Percentiles rank a stretch among this genome's conserved stretches.
These are phyloP conservation scores for Ilex asprella DNA, from an alignment of 257 asterid genomes.

Conservation along the genomic window DNA sequence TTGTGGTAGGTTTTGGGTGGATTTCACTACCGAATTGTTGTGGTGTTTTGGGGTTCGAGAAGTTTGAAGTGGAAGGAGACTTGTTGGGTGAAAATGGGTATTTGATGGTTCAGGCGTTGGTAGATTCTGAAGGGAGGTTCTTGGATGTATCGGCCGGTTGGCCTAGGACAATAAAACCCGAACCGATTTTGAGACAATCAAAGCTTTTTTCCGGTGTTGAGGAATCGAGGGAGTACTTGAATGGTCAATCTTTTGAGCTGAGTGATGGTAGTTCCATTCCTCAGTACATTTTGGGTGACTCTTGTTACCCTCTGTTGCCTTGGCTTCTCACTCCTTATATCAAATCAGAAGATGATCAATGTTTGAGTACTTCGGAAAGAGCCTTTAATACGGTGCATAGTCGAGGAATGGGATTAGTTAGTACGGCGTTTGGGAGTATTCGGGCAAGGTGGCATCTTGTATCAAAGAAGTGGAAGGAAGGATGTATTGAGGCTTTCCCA, in stretches of 20 bases:
- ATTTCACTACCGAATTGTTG: slow-evolving; percentile 85
- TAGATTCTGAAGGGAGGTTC: slow-evolving; percentile 92
- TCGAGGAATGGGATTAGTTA: slow-evolving; percentile 54
- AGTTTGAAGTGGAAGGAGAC: slow-evolving; percentile 44
- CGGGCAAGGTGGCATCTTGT: slow-evolving; percentile 74
- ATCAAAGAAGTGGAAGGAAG: slow-evolving; percentile 62
- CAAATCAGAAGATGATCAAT: slow-evolving; percentile 11
- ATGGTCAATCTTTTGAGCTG: slow-evolving; percentile 54
- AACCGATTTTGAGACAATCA: slow-evolving; percentile 46
- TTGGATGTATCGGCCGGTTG: slow-evolving; percentile 91
- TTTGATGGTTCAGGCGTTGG: slow-evolving; percentile 76
- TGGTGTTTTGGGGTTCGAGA: slow-evolving; percentile 75
- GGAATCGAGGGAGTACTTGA: slow-evolving; percentile 52
- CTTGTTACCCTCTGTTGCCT: slow-evolving; percentile 67
- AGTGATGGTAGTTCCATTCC: slow-evolving; percentile 51
- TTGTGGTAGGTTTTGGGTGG: slow-evolving; percentile 84
- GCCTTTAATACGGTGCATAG: slow-evolving; percentile 58
- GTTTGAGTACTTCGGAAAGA: slow-evolving; percentile 28
- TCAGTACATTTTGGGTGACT: slow-evolving; percentile 72
- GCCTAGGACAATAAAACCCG: slow-evolving; percentile 55
- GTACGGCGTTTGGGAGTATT: slow-evolving; percentile 51
- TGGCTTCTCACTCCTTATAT: slow-evolving; percentile 76
- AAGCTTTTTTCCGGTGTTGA: slow-evolving; percentile 57
- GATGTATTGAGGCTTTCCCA: slow-evolving; percentile 73
- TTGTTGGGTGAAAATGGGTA: slow-evolving; percentile 31